Evolutionary conservation across 2,329 filamentous ascomycete genomes (phyloP), one percentile per base, ranked within the genome.

Genomic region (Myriangium duriaei): DNA sequence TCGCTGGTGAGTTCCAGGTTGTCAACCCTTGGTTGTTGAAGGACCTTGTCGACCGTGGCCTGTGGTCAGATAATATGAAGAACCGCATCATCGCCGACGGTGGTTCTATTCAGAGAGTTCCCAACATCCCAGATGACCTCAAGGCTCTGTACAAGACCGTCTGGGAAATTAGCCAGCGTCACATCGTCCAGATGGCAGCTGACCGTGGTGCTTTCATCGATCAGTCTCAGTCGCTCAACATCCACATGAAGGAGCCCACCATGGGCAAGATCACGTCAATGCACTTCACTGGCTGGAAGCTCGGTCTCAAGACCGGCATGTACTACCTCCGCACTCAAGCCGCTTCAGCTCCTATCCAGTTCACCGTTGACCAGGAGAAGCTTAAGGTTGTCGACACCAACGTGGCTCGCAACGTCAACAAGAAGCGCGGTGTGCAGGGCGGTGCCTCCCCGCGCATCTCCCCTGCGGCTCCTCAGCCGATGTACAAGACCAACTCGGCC

Each of bases 211-310:
- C 91, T 41, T 98, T 91, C 65, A 96, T 98, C 55, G 91, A 98
- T 59, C 91, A 98, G 72, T 95, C 87, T 35, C 91, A 98, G 64
- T 96, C 88, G 10, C 78, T 98, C 52, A 98, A 98, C 72, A 96
- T 98, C 51, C 91, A 98, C 71, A 86, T 98, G 80, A 93, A 92
- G 64, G 88, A 96, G 56, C 91, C 91, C 30, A 94, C 87, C 36
- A 96, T 98, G 88, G 91, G 91, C 66, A 98, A 98, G 74, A 94
- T 98, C 62, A 98, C 91, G 43, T 91, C 81, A 61, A 98, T 98
- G 91, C 91, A 98, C 69, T 98, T 98, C 58, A 76, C 91, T 34
- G 91, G 91, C 52, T 98, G 91, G 91, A 98, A 96, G 73, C 79
- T 96, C 49, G 91, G 91, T 55, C 76, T 98, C 51, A 98, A 98